phyloP scores from a whole-genome alignment of 352 stramenopile genomes.

The Pythium brachiatum region DNA sequence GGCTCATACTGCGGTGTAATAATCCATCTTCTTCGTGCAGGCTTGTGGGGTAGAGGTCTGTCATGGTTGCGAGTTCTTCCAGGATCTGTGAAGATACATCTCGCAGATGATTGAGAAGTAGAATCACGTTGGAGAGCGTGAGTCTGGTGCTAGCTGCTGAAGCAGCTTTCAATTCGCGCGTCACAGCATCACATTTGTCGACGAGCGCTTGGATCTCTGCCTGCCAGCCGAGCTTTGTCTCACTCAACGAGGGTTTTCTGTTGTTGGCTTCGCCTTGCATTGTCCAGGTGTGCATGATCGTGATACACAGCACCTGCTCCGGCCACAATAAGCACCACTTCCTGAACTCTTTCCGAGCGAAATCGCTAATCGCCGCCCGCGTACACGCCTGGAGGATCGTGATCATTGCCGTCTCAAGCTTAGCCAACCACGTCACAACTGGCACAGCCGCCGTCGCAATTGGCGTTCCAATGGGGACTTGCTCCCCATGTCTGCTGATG shows the following conservation, averaged over 20 bases:
- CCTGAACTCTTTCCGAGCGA: slow-evolving; percentile 73
- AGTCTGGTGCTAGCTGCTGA: slow-evolving; percentile 29
- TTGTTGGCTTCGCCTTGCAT: slow-evolving; percentile 55
- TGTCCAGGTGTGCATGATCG: slow-evolving; percentile 57
- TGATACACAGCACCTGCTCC: slow-evolving; percentile 61
- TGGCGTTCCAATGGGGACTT: slow-evolving; percentile 49
- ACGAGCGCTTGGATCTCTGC: slow-evolving; percentile 27
- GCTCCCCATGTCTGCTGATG: slow-evolving; percentile 48
- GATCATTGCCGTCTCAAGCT: slow-evolving; percentile 57
- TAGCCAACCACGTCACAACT: slow-evolving; percentile 49
- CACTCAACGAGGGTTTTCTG: slow-evolving; percentile 16
- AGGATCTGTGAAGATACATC: slow-evolving; percentile 40
- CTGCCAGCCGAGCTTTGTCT: slow-evolving; percentile 38
- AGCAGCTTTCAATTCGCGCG: slow-evolving; percentile 53
- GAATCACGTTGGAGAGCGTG: slow-evolving; percentile 44
- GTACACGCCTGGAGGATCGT: slow-evolving; percentile 72
- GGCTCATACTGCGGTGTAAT: not conserved
- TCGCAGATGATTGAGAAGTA: slow-evolving; percentile 49
- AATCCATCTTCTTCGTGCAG: not conserved
- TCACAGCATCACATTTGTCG: slow-evolving; percentile 36
- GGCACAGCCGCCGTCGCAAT: slow-evolving; percentile 41
- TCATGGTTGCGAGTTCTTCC: slow-evolving; percentile 26
- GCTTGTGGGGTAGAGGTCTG: not conserved
- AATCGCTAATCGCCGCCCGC: slow-evolving; percentile 55
- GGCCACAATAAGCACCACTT: slow-evolving; percentile 83